Base-by-base conservation (phyloP, 768 basidiomycete genomes). In the Lanmaoa rubissima region DNA sequence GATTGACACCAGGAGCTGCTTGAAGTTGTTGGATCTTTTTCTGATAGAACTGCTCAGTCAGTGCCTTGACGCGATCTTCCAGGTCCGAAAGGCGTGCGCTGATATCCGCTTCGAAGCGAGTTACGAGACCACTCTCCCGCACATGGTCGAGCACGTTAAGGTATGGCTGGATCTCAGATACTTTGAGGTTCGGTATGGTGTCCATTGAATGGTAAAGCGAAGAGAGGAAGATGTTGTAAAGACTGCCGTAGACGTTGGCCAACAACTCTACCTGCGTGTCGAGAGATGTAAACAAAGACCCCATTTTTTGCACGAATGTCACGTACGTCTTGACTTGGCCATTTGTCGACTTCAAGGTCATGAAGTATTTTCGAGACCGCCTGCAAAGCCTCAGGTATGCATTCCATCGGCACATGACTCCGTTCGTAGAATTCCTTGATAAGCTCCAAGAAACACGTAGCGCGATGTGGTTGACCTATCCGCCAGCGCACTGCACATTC, bases 401-500 rank as follows among this genome's bases (percentile, higher is more conserved):
- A 98, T 66, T 96, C 96, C 67, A 96, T 76, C 2, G 97, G 97
- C 6, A 98, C 92, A 60, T 94, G 87, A 59, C 90, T 87, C 35
- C 89, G 83, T 73, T 94, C 90, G 67, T 89, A 97, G 68, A 94
- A 86, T 48, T 88, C 84, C 59, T 85, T 88, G 51, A 98, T 91
- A 51, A 93, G 78, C 53, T 92, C 88, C 64, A 97, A 74, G 75
- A 95, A 97, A 65, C 86, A 87, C 11, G 86, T 79, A 1, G 82
- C 86, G 35, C 90, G 85, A 67, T 89, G 91, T 17, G 88, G 76
- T 59, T 88, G 87, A 2, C 85, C 82, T 59, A 98, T 87, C 46
- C 96, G 80, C 97, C 97, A 98, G 41, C 93, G 81, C 57, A 90
- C 62, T 3, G 92, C 92, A 63, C 93, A 94, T 63, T 95, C 91